Evolutionary conservation across 2,329 filamentous ascomycete genomes (phyloP).

Genomic region (Neonectria ditissima): DNA sequence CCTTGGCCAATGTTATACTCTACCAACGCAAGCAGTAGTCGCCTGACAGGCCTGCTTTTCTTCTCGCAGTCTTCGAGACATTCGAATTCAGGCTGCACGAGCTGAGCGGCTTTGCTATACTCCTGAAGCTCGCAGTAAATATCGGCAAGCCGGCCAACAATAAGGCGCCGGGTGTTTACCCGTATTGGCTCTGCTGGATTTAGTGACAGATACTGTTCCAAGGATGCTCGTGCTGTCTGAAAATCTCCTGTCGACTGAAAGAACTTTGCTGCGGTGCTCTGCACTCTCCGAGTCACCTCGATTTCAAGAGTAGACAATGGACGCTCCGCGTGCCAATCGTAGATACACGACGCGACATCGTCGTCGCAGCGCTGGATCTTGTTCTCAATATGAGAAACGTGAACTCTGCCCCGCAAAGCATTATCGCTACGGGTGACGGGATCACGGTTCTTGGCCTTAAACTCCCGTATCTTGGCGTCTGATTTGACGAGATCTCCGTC

Average conservation of each 20-base stretch:
- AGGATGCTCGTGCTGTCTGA: conserved; percentile 39
- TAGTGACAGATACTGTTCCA: conserved; percentile 43
- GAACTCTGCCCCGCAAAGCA: conserved; percentile 46
- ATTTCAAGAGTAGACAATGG: conserved; percentile 48
- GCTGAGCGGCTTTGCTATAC: conserved; percentile 29
- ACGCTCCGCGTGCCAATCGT: conserved; percentile 45
- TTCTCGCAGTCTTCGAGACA: conserved; percentile 19
- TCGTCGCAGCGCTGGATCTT: conserved; percentile 49
- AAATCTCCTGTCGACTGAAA: conserved; percentile 51
- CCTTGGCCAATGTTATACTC: conserved; percentile 43
- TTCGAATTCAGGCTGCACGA: conserved; percentile 37
- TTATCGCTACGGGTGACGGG: conserved; percentile 44
- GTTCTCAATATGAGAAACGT: conserved; percentile 50
- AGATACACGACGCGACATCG: conserved; percentile 46
- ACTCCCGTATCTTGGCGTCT: conserved; percentile 41
- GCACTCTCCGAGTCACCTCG: conserved; percentile 49
- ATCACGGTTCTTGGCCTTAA: conserved; percentile 31
- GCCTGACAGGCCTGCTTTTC: conserved; percentile 31
- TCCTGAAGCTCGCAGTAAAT: conserved; percentile 43
- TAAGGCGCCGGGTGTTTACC: conserved; percentile 38
- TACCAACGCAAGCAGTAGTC: conserved; percentile 37
- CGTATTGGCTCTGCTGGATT: conserved; percentile 37
- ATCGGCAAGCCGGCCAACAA: conserved; percentile 42
- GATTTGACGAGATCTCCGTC: conserved; percentile 45
- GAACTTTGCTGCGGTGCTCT: conserved; percentile 47